Evolutionary conservation across 768 basidiomycete genomes (phyloP), one percentile per base, ranked within the genome.

Genomic region (Vishniacozyma victoriae): DNA sequence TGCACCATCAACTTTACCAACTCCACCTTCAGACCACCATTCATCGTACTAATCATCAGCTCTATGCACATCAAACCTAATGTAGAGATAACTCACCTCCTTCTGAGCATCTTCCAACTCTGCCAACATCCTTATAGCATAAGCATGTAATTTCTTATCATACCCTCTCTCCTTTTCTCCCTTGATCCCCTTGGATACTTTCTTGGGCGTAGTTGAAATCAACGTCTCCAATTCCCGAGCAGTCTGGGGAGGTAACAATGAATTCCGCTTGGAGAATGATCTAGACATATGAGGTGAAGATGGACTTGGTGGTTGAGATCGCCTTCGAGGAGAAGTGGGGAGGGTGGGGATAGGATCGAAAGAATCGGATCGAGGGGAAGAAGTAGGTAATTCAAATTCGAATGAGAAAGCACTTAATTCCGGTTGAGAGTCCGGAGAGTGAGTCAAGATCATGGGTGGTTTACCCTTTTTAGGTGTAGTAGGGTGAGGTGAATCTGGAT

Each of bases 81-180:
- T 23, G 25, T 38, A 22, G 27, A 24, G 5, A 37, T 16, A 4
- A 55, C 68, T 61, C 41, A 67, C 68, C 61, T 72, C 70, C 51
- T 67, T 62, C 56, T 70, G 70, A 11, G 69, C 70, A 54, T 72
- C 65, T 43, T 72, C 70, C 19, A 72, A 44, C 50, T 72, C 70
- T 25, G 67, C 67, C 50, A 72, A 47, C 68, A 70, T 70, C 45
- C 70, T 55, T 20, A 72, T 67, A 14, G 62, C 63, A 44, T 72
- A 72, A 36, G 68, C 64, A 49, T 72, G 70, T 35, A 66, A 50
- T 41, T 60, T 62, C 42, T 47, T 52, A 41, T 66, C 60, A 44
- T 72, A 72, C 22, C 63, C 68, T 31, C 41, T 50, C 15, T 65
- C 60, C 38, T 50, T n/a, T 16, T 24, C 46, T 16, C 36, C 50